Evolutionary conservation across 345 rosid genomes (phyloP), one percentile per base, ranked within the genome.

Genomic region (Moringa oleifera): DNA sequence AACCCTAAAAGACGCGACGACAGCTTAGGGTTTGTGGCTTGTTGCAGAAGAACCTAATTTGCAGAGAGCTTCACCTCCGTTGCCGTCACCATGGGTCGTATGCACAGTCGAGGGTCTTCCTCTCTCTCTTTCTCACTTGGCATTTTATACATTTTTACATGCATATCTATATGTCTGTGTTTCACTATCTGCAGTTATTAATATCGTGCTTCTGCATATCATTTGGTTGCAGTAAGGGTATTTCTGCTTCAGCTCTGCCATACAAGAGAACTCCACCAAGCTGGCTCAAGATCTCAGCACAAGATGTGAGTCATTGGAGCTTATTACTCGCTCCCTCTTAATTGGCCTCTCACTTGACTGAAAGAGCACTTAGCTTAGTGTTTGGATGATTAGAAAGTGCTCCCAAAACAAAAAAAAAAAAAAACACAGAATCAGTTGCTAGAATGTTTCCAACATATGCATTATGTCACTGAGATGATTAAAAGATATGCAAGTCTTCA

Each of bases 241-340:
- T 80, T 51, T 80, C 85, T 0, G 73, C 85, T 23, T 80, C 84
- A 4, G 84, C 84, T 47, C 46, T 77, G 59, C 84, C 84, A 17
- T 80, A 77, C 74, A 80, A 80, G 71, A 71, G 84, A 25, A 80
- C 81, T 12, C 77, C 84, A 9, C 84, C 81, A 0, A 74, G 75
- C 13, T 80, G 84, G 84, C 77, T 80, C 55, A 80, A 80, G 71
- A 67, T 67, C 67, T 52, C 82, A 2, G 0, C 84, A 51, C 85
- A 78, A 59, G 92, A 86, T 74, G 91, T 86, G 57, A 86, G 79
- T 62, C 47, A 41, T 5, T 15, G 6, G 1, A 4, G 47, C 47
- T 41, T 5, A 41, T 41, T 11, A 41, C 17, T 41, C 17, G 1
- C 17, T 7, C 12, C 12, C 47, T 41, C 47, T n/a, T n/a, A n/a